Conservation (phyloP, 23 red algal genomes). For the Agarophyton chilense region DNA sequence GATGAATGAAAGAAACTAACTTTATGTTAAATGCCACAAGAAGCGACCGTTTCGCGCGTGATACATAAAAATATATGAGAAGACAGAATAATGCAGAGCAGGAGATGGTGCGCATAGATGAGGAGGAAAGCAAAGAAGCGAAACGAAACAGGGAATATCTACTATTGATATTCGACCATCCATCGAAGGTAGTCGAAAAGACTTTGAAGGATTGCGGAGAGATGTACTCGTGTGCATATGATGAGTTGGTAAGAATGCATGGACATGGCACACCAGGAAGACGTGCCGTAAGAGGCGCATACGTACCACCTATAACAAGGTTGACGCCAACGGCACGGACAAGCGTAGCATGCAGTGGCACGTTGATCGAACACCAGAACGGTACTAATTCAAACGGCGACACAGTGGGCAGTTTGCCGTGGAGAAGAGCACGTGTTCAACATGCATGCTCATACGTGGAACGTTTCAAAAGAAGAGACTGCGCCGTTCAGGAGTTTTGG, state of each 20-base stretch:
- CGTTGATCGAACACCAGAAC: not conserved
- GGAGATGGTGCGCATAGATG: not conserved
- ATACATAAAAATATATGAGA: no score
- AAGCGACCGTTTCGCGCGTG: no score
- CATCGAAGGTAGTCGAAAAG: not conserved
- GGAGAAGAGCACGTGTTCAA: not conserved
- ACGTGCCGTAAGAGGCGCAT: not conserved
- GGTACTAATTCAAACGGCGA: not conserved
- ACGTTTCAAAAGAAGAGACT: not conserved
- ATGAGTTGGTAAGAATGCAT: slow-evolving; percentile 15
- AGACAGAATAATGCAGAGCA: not conserved
- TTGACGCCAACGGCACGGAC: not conserved
- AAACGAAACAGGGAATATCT: slow-evolving; percentile 22
- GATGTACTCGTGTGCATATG: slow-evolving; percentile 7
- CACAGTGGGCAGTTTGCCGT: not conserved
- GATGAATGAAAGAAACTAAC: not conserved
- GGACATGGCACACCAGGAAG: slow-evolving; percentile 48
- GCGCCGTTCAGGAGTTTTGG: slow-evolving; percentile 10
- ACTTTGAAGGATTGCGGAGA: not conserved
- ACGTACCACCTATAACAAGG: not conserved
- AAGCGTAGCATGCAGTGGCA: not conserved
- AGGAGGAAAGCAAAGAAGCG: not conserved
- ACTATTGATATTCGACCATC: slow-evolving; percentile 19
- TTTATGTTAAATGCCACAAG: no score
- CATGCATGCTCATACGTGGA: not conserved